These are phyloP conservation scores for Neospermospora avenae DNA, from an alignment of 2,329 filamentous ascomycete genomes.

Conservation along the genomic window DNA sequence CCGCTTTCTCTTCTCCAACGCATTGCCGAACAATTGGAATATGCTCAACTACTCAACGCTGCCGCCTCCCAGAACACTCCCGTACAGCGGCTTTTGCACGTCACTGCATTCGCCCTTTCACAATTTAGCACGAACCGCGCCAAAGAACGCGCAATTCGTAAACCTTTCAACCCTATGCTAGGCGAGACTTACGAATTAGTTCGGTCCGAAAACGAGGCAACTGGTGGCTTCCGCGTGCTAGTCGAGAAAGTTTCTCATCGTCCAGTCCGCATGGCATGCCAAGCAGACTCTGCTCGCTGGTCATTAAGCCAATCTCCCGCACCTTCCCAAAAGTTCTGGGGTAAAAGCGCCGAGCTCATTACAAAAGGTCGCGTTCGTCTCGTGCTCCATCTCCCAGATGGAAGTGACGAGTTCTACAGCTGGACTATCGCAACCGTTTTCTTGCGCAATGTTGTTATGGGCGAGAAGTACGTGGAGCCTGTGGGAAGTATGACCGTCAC, in stretches of 20 bases:
- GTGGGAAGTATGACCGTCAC: slow-evolving; percentile 83
- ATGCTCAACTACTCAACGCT: slow-evolving; percentile 77
- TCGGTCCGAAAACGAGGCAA: slow-evolving; percentile 70
- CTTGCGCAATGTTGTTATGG: slow-evolving; percentile 92
- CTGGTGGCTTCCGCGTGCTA: slow-evolving; percentile 80
- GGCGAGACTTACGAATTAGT: slow-evolving; percentile 95
- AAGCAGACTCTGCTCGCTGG: slow-evolving; percentile 85
- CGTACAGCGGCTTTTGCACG: slow-evolving; percentile 72
- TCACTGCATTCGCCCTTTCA: slow-evolving; percentile 88
- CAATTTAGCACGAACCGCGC: slow-evolving; percentile 77
- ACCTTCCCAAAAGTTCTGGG: slow-evolving; percentile 97
- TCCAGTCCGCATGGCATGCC: slow-evolving; percentile 87
- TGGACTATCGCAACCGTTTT: slow-evolving; percentile 90
- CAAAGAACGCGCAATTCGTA: slow-evolving; percentile 88
- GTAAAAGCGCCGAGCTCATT: slow-evolving; percentile 90
- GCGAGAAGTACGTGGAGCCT: slow-evolving; percentile 96
- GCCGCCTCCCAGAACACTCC: slow-evolving; percentile 61
- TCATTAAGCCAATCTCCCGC: slow-evolving; percentile 82
- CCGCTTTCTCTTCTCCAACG: slow-evolving; percentile 85
- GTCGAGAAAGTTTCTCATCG: slow-evolving; percentile 94
- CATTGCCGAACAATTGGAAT: slow-evolving; percentile 86
- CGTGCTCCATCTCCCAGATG: slow-evolving; percentile 62
- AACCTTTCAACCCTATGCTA: slow-evolving; percentile 95
- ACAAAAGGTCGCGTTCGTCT: slow-evolving; percentile 85
- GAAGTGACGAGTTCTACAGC: slow-evolving; percentile 76